Evolutionary conservation across 768 basidiomycete genomes (phyloP), one percentile per base, ranked within the genome.

Genomic region (Leccinum broughii): DNA sequence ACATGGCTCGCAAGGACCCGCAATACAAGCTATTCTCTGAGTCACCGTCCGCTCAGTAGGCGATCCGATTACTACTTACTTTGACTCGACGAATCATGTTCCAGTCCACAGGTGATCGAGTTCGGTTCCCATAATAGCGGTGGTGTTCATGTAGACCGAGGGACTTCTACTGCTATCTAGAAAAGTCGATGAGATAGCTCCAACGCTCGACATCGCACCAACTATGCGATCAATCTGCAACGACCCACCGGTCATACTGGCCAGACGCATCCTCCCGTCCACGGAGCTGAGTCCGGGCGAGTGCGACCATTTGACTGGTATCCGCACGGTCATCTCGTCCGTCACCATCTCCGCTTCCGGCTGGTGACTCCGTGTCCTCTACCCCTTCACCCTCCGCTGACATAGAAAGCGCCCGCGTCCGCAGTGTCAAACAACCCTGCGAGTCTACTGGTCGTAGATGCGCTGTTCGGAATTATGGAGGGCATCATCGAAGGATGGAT

Each of bases 371-470:
- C 14, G 39, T 62, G 17, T 46, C 58, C 44, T 59, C 60, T 6
- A 24, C 71, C 4, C 17, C 39, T 7, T 41, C 17, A 3, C 39
- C 17, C 39, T 41, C 39, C 17, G 8, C 17, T 4, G 39, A 8
- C 8, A 41, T n/a, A 41, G 60, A 92, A 92, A 9, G 91, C 92
- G 17, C 87, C 89, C 11, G 85, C 86, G 69, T 93, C 94, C 0
- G 90, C 88, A 44, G 81, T 83, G 7, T 87, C 86, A 64, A 96
- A 95, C 4, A 98, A 74, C 0, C 89, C 95, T 13, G 85, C 92
- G 3, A 90, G 73, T 89, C 85, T 37, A 15, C 37, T 0, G 37
- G 17, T 17, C 4, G 30, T 26, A 35, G 55, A 70, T 75, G 81
- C 72, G 6, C 76, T 22, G 26, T 14, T 41, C 6, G 68, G 58